Conservation (phyloP, 441 rosid genomes). For the Gossypium gossypioides region DNA sequence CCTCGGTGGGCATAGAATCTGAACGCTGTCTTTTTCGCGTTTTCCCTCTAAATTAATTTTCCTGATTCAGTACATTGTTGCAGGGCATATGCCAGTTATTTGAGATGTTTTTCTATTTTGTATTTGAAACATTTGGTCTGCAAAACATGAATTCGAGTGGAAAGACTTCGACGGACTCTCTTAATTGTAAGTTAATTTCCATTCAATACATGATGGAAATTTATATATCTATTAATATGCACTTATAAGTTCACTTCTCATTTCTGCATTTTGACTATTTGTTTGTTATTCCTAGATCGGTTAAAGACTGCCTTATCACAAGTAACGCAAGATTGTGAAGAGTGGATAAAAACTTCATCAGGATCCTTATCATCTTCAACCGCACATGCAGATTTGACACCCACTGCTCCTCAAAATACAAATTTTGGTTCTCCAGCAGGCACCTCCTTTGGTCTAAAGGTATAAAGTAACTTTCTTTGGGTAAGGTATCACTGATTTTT, state of each 20-base stretch:
- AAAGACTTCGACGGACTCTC: slow-evolving; percentile 43
- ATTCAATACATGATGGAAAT: background rate
- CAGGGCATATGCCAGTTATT: slow-evolving; percentile 98
- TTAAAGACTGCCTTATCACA: slow-evolving; percentile 67
- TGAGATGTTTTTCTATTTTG: slow-evolving; percentile 66
- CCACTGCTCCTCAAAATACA: slow-evolving; percentile 45
- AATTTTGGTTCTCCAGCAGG: slow-evolving; percentile 36
- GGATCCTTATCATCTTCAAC: slow-evolving; percentile 42
- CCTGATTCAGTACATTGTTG: slow-evolving; percentile 54
- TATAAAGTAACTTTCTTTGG: slow-evolving; percentile 27
- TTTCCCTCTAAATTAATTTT: slow-evolving; percentile 35
- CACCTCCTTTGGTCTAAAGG: slow-evolving; percentile 75
- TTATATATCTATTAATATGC: background rate
- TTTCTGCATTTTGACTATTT: background rate
- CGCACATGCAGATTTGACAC: slow-evolving; percentile 53
- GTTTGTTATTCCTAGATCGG: slow-evolving; percentile 47
- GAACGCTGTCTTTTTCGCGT: slow-evolving; percentile 6
- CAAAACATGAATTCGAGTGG: slow-evolving; percentile 46
- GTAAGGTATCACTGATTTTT: background rate
- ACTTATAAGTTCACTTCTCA: slow-evolving; percentile 4
- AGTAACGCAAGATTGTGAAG: slow-evolving; percentile 87
- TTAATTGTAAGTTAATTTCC: slow-evolving; percentile 53
- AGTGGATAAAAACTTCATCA: slow-evolving; percentile 66
- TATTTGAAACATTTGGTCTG: slow-evolving; percentile 72
- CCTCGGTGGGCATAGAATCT: slow-evolving; percentile 12